These are phyloP conservation scores for Boletus speciosus DNA, from an alignment of 768 basidiomycete genomes.

Conservation along the genomic window DNA sequence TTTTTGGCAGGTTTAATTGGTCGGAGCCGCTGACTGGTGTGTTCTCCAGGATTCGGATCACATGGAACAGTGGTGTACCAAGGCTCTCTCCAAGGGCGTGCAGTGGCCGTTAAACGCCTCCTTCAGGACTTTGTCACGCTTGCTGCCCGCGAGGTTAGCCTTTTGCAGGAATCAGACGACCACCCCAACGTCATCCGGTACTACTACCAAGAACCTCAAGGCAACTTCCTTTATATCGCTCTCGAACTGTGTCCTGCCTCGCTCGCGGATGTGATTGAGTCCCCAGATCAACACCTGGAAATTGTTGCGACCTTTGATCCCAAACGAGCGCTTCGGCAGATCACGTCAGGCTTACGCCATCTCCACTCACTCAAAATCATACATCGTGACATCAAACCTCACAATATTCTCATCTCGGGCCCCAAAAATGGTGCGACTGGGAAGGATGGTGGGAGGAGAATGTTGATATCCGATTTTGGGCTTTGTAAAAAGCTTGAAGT, in stretches of 20 bases:
- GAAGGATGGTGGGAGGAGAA: slow-evolving; percentile 53
- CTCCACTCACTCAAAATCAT: slow-evolving; percentile 92
- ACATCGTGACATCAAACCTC: slow-evolving; percentile 98
- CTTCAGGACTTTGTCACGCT: slow-evolving; percentile 94
- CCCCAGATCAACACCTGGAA: slow-evolving; percentile 73
- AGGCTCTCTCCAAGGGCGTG: slow-evolving; percentile 93
- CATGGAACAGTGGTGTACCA: slow-evolving; percentile 95
- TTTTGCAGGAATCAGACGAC: slow-evolving; percentile 95
- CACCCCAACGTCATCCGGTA: slow-evolving; percentile 99
- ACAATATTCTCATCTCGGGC: slow-evolving; percentile 88
- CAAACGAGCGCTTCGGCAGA: slow-evolving; percentile 83
- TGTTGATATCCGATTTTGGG: slow-evolving; percentile 97
- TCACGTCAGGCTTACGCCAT: slow-evolving; percentile 84
- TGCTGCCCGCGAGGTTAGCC: slow-evolving; percentile 87
- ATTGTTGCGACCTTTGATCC: slow-evolving; percentile 77
- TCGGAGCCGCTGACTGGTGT: slow-evolving; percentile 5
- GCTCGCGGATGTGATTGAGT: slow-evolving; percentile 83
- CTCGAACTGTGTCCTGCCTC: slow-evolving; percentile 92
- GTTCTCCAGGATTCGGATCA: slow-evolving; percentile 76
- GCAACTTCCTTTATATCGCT: slow-evolving; percentile 95
- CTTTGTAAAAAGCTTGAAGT: slow-evolving; percentile 92
- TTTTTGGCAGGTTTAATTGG: neutral
- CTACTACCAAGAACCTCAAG: slow-evolving; percentile 93
- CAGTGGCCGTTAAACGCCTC: slow-evolving; percentile 97
- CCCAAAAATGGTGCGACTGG: slow-evolving; percentile 51